These are phyloP conservation scores for Geranium incanum DNA, from an alignment of 441 rosid species.

Conservation along the genomic window DNA sequence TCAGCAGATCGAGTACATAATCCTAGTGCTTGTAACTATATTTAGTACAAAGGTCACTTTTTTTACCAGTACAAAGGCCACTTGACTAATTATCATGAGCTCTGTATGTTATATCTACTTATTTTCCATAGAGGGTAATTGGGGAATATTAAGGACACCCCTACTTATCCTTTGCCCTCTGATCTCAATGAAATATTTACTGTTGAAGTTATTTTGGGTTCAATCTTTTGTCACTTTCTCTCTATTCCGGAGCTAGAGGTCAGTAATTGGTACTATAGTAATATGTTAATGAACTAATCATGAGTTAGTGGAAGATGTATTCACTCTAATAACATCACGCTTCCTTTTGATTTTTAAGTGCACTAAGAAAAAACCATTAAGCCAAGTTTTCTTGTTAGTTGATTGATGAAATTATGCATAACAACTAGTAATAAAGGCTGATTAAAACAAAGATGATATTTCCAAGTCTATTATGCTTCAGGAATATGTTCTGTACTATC, in stretches of 20 bases:
- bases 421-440: too few relatives aligned
- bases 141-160: neutral
- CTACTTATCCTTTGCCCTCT: neutral
- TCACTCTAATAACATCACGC: neutral
- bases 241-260: neutral
- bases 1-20: too few relatives aligned
- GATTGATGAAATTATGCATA: too few relatives aligned
- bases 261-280: too few relatives aligned
- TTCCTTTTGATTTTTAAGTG: too few relatives aligned
- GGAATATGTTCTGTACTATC: too few relatives aligned
- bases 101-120: neutral
- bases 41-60: neutral
- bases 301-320: neutral
- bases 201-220: neutral
- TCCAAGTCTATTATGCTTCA: too few relatives aligned
- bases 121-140: neutral
- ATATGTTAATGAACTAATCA: neutral
- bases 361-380: too few relatives aligned
- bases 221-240: neutral
- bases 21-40: too few relatives aligned
- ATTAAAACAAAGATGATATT: too few relatives aligned
- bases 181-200: neutral
- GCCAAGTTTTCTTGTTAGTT: too few relatives aligned
- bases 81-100: neutral
- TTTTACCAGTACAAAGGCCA: neutral